Conservation (phyloP, 164 flowering plant genomes). For the Nymphaea thermarum region DNA sequence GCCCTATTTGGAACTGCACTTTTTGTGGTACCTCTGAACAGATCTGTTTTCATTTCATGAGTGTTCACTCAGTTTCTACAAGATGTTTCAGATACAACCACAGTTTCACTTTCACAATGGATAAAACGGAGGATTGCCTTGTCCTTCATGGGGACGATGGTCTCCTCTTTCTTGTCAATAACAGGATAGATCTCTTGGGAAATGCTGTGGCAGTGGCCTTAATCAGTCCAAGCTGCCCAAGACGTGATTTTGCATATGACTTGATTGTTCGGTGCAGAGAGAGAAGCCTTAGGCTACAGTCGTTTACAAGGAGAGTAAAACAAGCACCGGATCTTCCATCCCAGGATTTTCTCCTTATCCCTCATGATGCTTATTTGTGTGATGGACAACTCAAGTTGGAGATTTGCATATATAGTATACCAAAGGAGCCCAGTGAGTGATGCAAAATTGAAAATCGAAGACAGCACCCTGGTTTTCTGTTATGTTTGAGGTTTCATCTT, state of each 20-base stretch:
- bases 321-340: slow-evolving; percentile 24
- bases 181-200: slow-evolving; percentile 29
- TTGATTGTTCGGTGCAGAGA: slow-evolving; percentile 30
- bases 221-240: slow-evolving; percentile 25
- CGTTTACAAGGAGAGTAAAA: slow-evolving; percentile 24
- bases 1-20: slow-evolving; percentile 40
- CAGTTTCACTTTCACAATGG: slow-evolving; percentile 28
- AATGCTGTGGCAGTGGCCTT: slow-evolving; percentile 26
- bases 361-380: slow-evolving; percentile 19
- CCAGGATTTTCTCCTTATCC: slow-evolving; percentile 44
- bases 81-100: slow-evolving; percentile 36
- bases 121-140: slow-evolving; percentile 19
- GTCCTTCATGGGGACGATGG: slow-evolving; percentile 56
- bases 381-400: slow-evolving; percentile 34
- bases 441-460: neutral
- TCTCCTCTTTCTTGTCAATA: slow-evolving; percentile 39
- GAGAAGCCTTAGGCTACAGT: slow-evolving; percentile 34
- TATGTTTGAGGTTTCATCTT: too few species aligned
- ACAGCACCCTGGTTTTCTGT: neutral
- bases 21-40: slow-evolving; percentile 37
- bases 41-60: slow-evolving; percentile 41
- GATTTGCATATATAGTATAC: slow-evolving; percentile 37
- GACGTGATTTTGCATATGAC: slow-evolving; percentile 32
- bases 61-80: slow-evolving; percentile 39
- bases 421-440: neutral